These are phyloP conservation scores for Geosmithia flava DNA, from an alignment of 2,329 filamentous ascomycete genomes.

Conservation along the genomic window DNA sequence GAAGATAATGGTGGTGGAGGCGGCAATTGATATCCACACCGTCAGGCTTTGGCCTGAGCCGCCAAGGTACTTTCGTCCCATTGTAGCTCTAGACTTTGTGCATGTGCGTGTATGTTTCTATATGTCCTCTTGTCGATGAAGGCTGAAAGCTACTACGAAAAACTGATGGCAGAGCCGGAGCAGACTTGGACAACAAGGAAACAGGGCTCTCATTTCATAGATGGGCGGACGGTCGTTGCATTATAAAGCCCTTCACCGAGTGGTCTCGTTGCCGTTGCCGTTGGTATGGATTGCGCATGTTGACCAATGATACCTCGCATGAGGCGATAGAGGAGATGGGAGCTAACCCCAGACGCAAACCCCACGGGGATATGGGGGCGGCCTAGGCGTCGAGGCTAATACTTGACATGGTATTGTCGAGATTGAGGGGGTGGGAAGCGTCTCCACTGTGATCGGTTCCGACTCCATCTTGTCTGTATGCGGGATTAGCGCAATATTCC, in stretches of 20 bases:
- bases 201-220: too few relatives aligned
- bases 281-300: too few relatives aligned
- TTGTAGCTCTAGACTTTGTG: background rate
- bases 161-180: background rate
- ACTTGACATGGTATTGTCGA: background rate
- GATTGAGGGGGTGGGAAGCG: background rate
- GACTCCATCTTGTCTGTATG: background rate
- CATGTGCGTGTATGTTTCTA: background rate
- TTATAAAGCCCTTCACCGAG: too few relatives aligned
- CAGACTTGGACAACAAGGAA: too few relatives aligned
- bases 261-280: too few relatives aligned
- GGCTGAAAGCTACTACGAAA: background rate
- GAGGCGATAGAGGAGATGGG: too few relatives aligned
- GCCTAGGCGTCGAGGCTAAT: background rate
- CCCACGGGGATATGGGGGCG: background rate
- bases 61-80: slow-evolving; percentile 28
- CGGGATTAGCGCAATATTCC: background rate
- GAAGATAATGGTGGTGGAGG: slow-evolving; percentile 35
- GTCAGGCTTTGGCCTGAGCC: slow-evolving; percentile 36
- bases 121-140: background rate
- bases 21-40: slow-evolving; percentile 37
- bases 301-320: too few relatives aligned
- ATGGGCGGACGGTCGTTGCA: too few relatives aligned
- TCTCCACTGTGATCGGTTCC: background rate
- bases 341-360: too few relatives aligned